Conservation (phyloP, 805 yeast species). For the Candida adriatica region DNA sequence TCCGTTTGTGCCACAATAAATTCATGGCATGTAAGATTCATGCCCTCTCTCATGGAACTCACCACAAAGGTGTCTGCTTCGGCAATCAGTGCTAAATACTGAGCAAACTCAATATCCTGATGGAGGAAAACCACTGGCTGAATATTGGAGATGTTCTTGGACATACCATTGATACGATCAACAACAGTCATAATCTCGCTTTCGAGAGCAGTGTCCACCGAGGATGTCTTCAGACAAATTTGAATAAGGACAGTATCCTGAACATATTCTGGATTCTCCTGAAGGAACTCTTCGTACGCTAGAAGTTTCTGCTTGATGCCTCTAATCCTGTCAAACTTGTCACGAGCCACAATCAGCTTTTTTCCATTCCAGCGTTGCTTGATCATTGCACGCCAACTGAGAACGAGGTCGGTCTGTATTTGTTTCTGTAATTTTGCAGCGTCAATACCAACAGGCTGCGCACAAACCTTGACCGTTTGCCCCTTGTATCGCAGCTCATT, state of each 20-base stretch:
- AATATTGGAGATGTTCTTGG: constrained; percentile 60
- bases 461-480: constrained; percentile 45
- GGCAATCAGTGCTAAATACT: constrained; percentile 75
- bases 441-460: constrained; percentile 77
- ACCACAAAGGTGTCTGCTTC: constrained; percentile 89
- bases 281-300: constrained; percentile 78
- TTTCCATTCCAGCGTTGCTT: constrained; percentile 73
- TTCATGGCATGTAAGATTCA: constrained; percentile 95
- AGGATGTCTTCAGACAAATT: constrained; percentile 57
- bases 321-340: constrained; percentile 78
- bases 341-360: constrained; percentile 75
- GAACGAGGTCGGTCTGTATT: constrained; percentile 41
- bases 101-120: constrained; percentile 84
- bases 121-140: constrained; percentile 86
- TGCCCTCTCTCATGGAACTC: constrained; percentile 90
- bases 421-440: constrained; percentile 45
- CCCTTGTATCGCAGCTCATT: constrained; percentile 57
- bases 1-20: constrained; percentile 69
- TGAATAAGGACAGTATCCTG: constrained; percentile 72
- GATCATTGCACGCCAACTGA: constrained; percentile 61
- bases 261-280: constrained; percentile 62
- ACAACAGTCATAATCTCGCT: constrained; percentile 69
- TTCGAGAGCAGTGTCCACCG: constrained; percentile 54
- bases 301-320: constrained; percentile 83
- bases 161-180: constrained; percentile 75